Percentiles rank a stretch among this genome's conserved stretches.
Conservation (phyloP, 805 yeast genomes). For the Lachancea quebecensis region DNA sequence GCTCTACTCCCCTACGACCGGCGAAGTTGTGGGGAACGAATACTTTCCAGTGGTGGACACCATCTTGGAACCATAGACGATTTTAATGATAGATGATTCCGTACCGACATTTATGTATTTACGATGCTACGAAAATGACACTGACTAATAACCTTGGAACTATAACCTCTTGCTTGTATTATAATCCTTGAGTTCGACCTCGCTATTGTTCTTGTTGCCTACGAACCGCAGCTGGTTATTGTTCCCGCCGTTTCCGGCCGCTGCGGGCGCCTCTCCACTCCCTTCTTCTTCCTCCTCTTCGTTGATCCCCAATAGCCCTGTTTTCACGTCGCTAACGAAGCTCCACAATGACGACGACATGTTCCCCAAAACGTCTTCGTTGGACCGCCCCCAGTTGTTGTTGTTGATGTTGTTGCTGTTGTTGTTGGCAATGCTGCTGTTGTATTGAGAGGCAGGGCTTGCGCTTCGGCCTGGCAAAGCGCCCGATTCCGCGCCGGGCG, state of each 20-base stretch:
- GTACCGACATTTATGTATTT: not conserved
- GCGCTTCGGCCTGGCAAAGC: too few relatives aligned
- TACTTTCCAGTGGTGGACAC: slow-evolving; percentile 20
- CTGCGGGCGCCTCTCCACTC: not conserved
- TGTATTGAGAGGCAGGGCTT: too few relatives aligned
- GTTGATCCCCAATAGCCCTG: slow-evolving; percentile 33
- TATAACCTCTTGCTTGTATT: not conserved
- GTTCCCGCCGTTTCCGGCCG: not conserved
- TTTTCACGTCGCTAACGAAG: slow-evolving; percentile 44
- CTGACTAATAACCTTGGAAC: not conserved
- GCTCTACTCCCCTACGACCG: slow-evolving; percentile 20
- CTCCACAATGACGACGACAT: slow-evolving; percentile 43
- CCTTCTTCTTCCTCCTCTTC: slow-evolving; percentile 21
- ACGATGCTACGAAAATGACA: not conserved
- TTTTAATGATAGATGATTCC: not conserved
- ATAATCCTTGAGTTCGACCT: slow-evolving; percentile 1
- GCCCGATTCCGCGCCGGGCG: not conserved
- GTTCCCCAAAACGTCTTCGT: slow-evolving; percentile 20
- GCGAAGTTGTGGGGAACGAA: slow-evolving; percentile 24
- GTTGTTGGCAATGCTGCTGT: too few relatives aligned
- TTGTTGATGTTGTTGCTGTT: too few relatives aligned
- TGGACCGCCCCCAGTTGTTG: not conserved
- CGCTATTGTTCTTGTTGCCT: not conserved
- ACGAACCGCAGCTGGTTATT: slow-evolving; percentile 1
- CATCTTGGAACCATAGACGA: slow-evolving; percentile 3